Percentiles rank a stretch among this genome's conserved stretches.
These are phyloP conservation scores for Microbotryum intermedium DNA, from an alignment of 1,284 basidiomycete species.

Conservation along the genomic window DNA sequence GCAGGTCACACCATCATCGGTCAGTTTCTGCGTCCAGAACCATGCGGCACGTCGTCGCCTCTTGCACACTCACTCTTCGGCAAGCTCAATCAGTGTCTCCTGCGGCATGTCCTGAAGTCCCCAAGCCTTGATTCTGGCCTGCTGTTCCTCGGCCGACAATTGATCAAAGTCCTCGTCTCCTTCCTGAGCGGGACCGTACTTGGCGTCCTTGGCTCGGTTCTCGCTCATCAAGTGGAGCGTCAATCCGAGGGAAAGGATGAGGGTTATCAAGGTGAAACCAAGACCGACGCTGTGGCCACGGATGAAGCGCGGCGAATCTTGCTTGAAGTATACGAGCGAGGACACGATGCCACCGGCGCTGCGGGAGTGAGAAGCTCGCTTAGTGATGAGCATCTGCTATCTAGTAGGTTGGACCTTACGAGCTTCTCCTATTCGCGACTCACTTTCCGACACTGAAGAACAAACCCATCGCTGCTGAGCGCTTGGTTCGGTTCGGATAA, in stretches of 20 bases:
- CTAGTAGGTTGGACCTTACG: slow-evolving; percentile 27
- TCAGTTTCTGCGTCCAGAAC: no score
- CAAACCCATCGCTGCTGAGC: slow-evolving; percentile 42
- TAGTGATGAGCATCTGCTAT: slow-evolving; percentile 45
- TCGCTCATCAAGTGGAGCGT: slow-evolving; percentile 37
- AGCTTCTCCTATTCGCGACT: no score
- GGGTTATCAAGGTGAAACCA: slow-evolving; percentile 34
- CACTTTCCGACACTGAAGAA: neutral
- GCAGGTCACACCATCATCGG: no score
- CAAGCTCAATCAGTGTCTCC: no score
- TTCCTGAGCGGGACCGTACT: slow-evolving; percentile 33
- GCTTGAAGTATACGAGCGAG: slow-evolving; percentile 38
- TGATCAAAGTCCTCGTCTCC: neutral
- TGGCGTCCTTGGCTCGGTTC: slow-evolving; percentile 37
- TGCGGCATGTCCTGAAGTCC: no score
- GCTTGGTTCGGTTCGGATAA: slow-evolving; percentile 7
- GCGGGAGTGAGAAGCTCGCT: slow-evolving; percentile 29
- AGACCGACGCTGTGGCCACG: slow-evolving; percentile 39
- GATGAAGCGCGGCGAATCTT: slow-evolving; percentile 30
- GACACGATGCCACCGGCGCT: slow-evolving; percentile 44
- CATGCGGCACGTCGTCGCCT: no score
- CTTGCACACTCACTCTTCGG: no score
- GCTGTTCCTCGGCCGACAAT: neutral
- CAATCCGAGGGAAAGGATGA: slow-evolving; percentile 35
- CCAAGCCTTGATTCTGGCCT: no score